Base-by-base conservation (phyloP, 768 basidiomycete genomes). In the Panellus pusillus region DNA sequence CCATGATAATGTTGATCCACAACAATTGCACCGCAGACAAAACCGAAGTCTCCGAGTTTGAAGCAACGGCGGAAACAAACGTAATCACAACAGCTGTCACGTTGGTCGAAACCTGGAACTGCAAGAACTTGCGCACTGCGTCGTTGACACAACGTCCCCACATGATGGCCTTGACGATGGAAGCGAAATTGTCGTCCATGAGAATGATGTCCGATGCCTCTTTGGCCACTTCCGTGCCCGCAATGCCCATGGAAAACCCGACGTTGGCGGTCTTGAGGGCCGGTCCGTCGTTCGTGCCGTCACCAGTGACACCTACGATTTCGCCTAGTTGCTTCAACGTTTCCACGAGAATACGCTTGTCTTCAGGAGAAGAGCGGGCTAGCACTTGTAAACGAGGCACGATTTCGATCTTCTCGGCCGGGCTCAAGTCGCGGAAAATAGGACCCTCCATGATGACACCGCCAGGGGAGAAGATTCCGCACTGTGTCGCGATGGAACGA, bases 141-240 rank as follows among this genome's bases (percentile, higher is more conserved):
- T 99, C 97, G 69, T 98, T 99, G 58, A 99, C 96, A 64, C 93
- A 96, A 44, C 97, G 91, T 39, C 97, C 97, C 96, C 97, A 98
- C 78, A 97, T 94, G 63, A 98, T 97, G 51, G 97, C 97, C 63
- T 93, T 88, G 61, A 98, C 93, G 64, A 99, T 95, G 2, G 92
- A 95, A 4, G 92, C 75, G 68, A 99, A 98, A 68, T 96, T 95
- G 71, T 95, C 93, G 67, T 94, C 91, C 95, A 97, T 97, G 38
- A 98, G 83, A 63, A 98, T 95, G 65, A 99, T 97, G 64, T 99
- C 97, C 7, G 96, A 98, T 1, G 97, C 97, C 70, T 98, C 95
- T 72, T 99, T 98, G 44, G 97, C 95, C 15, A 99, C 93, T 68
- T 99, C 97, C 1, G 97, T 99, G 9, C 97, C 97, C 27, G 94